These are phyloP conservation scores for Acorus gramineus DNA, from an alignment of 106 monocot genomes.

Conservation along the genomic window DNA sequence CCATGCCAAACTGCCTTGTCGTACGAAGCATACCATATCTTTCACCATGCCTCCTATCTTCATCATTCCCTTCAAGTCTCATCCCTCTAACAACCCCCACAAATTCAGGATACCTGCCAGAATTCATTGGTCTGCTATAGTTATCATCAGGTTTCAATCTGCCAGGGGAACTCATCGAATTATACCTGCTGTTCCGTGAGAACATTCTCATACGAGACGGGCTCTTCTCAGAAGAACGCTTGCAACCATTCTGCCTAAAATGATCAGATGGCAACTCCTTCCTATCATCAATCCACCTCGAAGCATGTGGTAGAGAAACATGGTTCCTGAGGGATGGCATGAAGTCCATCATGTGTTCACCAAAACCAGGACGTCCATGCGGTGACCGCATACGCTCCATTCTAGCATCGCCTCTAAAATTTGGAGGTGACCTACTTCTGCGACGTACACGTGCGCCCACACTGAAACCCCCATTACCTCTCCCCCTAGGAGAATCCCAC, in stretches of 20 bases:
- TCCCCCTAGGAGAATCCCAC: constrained; percentile 45
- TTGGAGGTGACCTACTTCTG: constrained; percentile 32
- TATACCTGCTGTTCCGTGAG: constrained; percentile 23
- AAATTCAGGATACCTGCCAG: constrained; percentile 28
- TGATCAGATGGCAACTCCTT: constrained; percentile 13
- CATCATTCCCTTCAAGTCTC: constrained; percentile 16
- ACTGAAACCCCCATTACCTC: constrained; percentile 14
- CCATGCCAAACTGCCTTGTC: constrained; percentile 20
- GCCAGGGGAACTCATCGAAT: constrained; percentile 20
- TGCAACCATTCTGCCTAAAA: constrained; percentile 23
- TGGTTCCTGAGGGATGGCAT: constrained; percentile 19
- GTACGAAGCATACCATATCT: constrained; percentile 27
- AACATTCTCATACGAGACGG: constrained; percentile 23
- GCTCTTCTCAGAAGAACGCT: constrained; percentile 26
- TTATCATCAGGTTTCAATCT: constrained; percentile 38
- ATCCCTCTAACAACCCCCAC: constrained; percentile 17
- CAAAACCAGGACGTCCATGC: constrained; percentile 16
- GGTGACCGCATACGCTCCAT: constrained; percentile 23
- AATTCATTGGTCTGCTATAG: constrained; percentile 10
- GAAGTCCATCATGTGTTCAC: constrained; percentile 17
- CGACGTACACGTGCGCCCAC: constrained; percentile 12
- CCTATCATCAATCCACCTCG: constrained; percentile 51
- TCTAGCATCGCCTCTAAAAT: constrained; percentile 20
- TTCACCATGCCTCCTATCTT: constrained; percentile 16
- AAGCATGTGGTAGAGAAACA: constrained; percentile 28